Conservation (phyloP, 768 basidiomycete species). For the Macrolepiota dolichaula region DNA sequence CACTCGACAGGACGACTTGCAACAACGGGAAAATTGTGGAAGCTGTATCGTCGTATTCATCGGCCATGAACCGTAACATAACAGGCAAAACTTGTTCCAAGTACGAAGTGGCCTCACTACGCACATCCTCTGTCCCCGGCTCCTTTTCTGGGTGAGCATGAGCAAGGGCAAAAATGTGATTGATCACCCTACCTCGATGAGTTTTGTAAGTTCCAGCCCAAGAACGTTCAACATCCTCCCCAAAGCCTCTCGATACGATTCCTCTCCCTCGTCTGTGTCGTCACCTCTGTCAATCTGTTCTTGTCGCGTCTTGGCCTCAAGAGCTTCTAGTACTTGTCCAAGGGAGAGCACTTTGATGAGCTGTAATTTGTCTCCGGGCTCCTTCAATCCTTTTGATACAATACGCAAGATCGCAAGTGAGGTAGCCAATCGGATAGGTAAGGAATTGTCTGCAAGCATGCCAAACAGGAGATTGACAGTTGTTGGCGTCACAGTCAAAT, state of each 20-base stretch:
- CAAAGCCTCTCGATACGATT: slow-evolving; percentile 85
- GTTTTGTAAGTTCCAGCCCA: slow-evolving; percentile 79
- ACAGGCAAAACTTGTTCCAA: slow-evolving; percentile 72
- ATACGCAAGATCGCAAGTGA: slow-evolving; percentile 79
- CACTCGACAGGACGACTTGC: slow-evolving; percentile 67
- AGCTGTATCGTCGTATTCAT: slow-evolving; percentile 87
- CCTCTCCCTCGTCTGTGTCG: slow-evolving; percentile 81
- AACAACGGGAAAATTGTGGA: slow-evolving; percentile 82
- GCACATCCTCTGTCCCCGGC: slow-evolving; percentile 51
- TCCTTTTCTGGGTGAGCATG: slow-evolving; percentile 41
- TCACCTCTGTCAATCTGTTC: slow-evolving; percentile 65
- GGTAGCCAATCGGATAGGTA: slow-evolving; percentile 81
- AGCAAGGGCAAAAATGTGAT: slow-evolving; percentile 18
- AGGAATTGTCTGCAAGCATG: slow-evolving; percentile 72
- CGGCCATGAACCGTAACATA: slow-evolving; percentile 85
- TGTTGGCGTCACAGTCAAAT: slow-evolving; percentile 87
- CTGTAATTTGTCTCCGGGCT: slow-evolving; percentile 84
- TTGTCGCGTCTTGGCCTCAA: slow-evolving; percentile 72
- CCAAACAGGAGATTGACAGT: slow-evolving; percentile 84
- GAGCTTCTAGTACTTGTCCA: slow-evolving; percentile 72
- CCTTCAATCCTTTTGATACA: slow-evolving; percentile 91
- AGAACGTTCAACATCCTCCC: slow-evolving; percentile 80
- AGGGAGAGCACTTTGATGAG: slow-evolving; percentile 87
- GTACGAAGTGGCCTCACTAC: slow-evolving; percentile 59
- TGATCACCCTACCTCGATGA: slow-evolving; percentile 64